Evolutionary conservation across 164 flowering plant genomes (phyloP), one percentile per base, ranked within the genome.

Genomic region (Nelumbo lutea): DNA sequence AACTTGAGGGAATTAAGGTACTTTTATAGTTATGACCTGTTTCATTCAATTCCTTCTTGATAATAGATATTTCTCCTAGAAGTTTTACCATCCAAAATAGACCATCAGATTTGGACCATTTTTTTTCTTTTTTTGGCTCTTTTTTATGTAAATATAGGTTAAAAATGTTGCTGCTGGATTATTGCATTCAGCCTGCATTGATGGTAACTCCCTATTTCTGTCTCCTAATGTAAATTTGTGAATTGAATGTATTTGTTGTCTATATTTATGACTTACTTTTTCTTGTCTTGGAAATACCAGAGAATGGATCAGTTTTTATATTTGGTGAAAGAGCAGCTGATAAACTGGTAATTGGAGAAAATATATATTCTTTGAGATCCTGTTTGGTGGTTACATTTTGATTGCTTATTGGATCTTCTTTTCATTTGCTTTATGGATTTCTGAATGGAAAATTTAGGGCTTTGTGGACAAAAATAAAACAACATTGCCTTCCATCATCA

Each of bases 1-100:
- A 75, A 57, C 92, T 95, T 71, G 95, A 90, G 68, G 95, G 87
- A 41, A 62, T 81, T 39, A 88, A 95, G 97, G 98, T 95, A 81
- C 38, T 64, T 68, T 71, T 9, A 5, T 56, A 9, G 58, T 42
- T 40, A 5, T 59, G 8, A 2, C 11, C 42, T 51, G 8, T 56
- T 67, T 45, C 13, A 74, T 59, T 40, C 4, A 4, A 1, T 13
- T 65, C 11, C 41, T 77, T 43, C 63, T 74, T 51, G 52, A 40
- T 70, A 7, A 46, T 4, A 11, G 57, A 39, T 64, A 42, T 61
- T 11, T 13, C 13, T 43, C 44, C 45, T 57, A 43, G 27, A 52
- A 4, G 1, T 9, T 52, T 14, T 5, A 48, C 53, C 13, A 48
- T 40, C 43, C 41, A 6, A 8, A 52, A 68, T 56, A 8, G 14